Percentiles rank a stretch among this genome's conserved stretches.
These are phyloP conservation scores for Pouteria campechiana DNA, from an alignment of 179 eudicot species.

Conservation along the genomic window DNA sequence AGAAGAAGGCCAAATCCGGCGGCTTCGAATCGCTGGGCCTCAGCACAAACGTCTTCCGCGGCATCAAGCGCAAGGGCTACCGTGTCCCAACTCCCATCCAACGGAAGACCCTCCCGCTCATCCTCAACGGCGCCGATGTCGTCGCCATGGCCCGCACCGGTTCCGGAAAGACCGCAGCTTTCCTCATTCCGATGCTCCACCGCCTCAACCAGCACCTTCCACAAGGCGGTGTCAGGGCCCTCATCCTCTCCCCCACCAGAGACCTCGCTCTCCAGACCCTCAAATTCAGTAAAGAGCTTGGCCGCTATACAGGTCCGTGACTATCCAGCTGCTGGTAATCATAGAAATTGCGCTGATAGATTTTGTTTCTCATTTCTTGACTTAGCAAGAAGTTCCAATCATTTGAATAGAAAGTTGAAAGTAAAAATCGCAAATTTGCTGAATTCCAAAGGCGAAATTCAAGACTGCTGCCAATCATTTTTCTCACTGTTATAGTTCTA, in stretches of 20 bases:
- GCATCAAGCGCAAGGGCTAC: conserved; percentile 76
- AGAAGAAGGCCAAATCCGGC: conserved; percentile 78
- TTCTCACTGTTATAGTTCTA: too few species aligned
- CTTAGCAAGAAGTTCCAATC: too few species aligned
- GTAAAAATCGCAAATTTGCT: too few species aligned
- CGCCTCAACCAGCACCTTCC: conserved; percentile 60
- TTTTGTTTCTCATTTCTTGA: too few species aligned
- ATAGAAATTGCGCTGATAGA: too few species aligned
- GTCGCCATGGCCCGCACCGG: conserved; percentile 99
- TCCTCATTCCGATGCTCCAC: conserved; percentile 84
- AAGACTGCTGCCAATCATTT: too few species aligned
- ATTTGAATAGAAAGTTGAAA: too few species aligned
- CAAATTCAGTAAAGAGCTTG: conserved; percentile 69
- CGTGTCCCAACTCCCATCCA: conserved; percentile 90
- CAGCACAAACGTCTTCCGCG: conserved; percentile 43
- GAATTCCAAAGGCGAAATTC: too few species aligned
- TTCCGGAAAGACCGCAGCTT: conserved; percentile 95
- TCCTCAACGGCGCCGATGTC: conserved; percentile 66
- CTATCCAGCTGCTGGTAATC: neutral
- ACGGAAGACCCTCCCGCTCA: conserved; percentile 85
- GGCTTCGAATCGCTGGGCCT: conserved; percentile 73
- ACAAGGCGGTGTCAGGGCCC: conserved; percentile 70
- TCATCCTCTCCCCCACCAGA: conserved; percentile 73
- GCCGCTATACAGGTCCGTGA: conserved; percentile 51
- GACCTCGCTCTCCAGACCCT: conserved; percentile 91